phyloP scores from a whole-genome alignment of 768 basidiomycete species.

The Sistotremastrum niveocremeum region DNA sequence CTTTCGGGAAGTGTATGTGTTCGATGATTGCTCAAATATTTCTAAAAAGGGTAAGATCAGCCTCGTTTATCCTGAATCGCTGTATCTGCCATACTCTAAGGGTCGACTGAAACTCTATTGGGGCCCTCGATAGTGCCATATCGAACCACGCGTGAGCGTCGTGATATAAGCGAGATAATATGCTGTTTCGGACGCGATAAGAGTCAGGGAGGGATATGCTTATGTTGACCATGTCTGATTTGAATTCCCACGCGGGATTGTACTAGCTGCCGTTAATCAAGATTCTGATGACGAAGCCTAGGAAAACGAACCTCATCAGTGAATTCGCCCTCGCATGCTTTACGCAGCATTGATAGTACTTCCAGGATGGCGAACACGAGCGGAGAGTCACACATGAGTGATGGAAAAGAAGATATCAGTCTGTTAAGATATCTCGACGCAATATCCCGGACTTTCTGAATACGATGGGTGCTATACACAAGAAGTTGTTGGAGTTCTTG shows the following conservation, averaged over 20 bases:
- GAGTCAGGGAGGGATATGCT: conserved; percentile 74
- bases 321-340: conserved; percentile 83
- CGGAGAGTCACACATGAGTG: conserved; percentile 80
- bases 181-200: conserved; percentile 74
- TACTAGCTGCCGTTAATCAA: conserved; percentile 35
- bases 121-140: conserved; percentile 74
- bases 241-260: conserved; percentile 75
- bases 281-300: not conserved
- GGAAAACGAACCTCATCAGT: conserved; percentile 60
- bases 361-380: conserved; percentile 86
- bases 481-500: conserved; percentile 66
- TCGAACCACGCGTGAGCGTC: conserved; percentile 79
- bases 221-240: conserved; percentile 63
- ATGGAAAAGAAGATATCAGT: conserved; percentile 83
- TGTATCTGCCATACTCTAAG: conserved; percentile 49
- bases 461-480: conserved; percentile 67
- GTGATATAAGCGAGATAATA: conserved; percentile 58
- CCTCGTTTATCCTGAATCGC: not conserved
- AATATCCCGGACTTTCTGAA: conserved; percentile 67
- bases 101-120: conserved; percentile 84
- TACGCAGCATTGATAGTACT: conserved; percentile 75
- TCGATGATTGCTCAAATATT: conserved; percentile 74
- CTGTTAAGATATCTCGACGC: conserved; percentile 75
- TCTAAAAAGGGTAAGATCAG: conserved; percentile 30
- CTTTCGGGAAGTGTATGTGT: conserved; percentile 55